Evolutionary conservation across 2,329 filamentous ascomycete species (phyloP).

Genomic region (Aspergillus hortae): DNA sequence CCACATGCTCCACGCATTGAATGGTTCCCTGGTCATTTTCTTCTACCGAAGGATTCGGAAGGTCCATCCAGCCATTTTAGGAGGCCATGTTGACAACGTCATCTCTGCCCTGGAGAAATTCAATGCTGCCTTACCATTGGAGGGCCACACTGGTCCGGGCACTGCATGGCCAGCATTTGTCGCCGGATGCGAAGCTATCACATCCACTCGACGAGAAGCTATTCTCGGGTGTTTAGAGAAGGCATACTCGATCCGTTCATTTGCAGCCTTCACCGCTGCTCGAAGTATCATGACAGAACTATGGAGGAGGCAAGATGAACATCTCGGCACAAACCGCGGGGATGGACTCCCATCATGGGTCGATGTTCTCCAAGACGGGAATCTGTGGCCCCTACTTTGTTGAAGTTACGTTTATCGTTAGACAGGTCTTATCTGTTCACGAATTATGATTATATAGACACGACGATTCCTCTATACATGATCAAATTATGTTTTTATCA

Average conservation of each 20-base stretch:
- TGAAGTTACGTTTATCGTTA: slow-evolving; percentile 5
- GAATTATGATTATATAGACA: not conserved
- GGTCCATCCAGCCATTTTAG: slow-evolving; percentile 37
- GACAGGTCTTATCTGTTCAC: not conserved
- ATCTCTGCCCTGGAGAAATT: slow-evolving; percentile 30
- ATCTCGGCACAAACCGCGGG: slow-evolving; percentile 17
- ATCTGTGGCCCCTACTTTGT: slow-evolving; percentile 28
- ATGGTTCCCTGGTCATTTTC: slow-evolving; percentile 39
- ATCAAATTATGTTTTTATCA: not conserved
- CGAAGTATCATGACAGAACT: slow-evolving; percentile 26
- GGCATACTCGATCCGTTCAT: slow-evolving; percentile 21
- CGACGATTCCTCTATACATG: not conserved
- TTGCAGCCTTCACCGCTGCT: slow-evolving; percentile 21
- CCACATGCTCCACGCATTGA: slow-evolving; percentile 39
- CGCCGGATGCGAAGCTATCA: slow-evolving; percentile 38
- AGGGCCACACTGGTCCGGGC: slow-evolving; percentile 18
- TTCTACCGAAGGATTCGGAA: slow-evolving; percentile 42
- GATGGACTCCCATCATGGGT: slow-evolving; percentile 28
- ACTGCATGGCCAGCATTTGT: slow-evolving; percentile 40
- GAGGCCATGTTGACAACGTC: slow-evolving; percentile 36
- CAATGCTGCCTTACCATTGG: slow-evolving; percentile 19
- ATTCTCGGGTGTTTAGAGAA: slow-evolving; percentile 23
- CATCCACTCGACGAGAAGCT: slow-evolving; percentile 15
- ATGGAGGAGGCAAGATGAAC: slow-evolving; percentile 27
- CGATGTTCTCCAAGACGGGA: slow-evolving; percentile 20